Conservation (phyloP, 345 rosid species). For the Aquilaria malaccensis region DNA sequence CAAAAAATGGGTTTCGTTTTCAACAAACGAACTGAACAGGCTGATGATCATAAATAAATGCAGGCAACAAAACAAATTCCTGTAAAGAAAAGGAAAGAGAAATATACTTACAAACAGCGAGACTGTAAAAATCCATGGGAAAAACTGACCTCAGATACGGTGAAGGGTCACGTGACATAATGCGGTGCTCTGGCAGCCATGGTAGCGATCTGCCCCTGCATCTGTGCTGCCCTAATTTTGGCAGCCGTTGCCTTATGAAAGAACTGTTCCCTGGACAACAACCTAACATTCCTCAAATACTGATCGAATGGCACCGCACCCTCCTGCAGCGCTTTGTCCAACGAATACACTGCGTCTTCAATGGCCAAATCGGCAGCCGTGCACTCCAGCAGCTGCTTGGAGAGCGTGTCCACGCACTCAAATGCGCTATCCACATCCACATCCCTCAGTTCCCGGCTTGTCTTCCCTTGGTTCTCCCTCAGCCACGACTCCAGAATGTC, state of each 20-base stretch:
- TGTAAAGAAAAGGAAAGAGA: too few relatives aligned
- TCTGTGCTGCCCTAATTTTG: conserved; percentile 67
- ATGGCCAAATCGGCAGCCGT: conserved; percentile 73
- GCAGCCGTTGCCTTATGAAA: conserved; percentile 72
- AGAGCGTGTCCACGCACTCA: conserved; percentile 44
- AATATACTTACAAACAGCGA: too few relatives aligned
- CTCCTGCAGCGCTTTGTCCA: conserved; percentile 73
- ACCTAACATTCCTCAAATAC: conserved; percentile 81
- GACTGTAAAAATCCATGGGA: too few relatives aligned
- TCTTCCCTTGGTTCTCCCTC: conserved; percentile 54
- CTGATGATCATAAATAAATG: too few relatives aligned
- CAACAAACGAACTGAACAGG: too few relatives aligned
- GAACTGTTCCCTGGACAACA: conserved; percentile 90
- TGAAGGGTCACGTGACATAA: conserved; percentile 15
- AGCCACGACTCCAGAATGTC: conserved; percentile 67
- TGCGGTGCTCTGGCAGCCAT: conserved; percentile 69
- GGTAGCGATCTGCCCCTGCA: conserved; percentile 84
- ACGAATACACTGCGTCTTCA: conserved; percentile 69
- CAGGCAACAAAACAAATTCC: too few relatives aligned
- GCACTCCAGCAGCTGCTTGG: conserved; percentile 80
- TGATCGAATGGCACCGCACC: conserved; percentile 67
- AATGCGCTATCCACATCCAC: conserved; percentile 53
- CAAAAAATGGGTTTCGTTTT: too few relatives aligned
- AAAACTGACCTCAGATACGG: conserved; percentile 15
- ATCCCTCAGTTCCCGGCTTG: conserved; percentile 12